Evolutionary conservation across 495 filamentous ascomycete species (phyloP), one percentile per base, ranked within the genome.

Genomic region (Penicillium flavigenum): DNA sequence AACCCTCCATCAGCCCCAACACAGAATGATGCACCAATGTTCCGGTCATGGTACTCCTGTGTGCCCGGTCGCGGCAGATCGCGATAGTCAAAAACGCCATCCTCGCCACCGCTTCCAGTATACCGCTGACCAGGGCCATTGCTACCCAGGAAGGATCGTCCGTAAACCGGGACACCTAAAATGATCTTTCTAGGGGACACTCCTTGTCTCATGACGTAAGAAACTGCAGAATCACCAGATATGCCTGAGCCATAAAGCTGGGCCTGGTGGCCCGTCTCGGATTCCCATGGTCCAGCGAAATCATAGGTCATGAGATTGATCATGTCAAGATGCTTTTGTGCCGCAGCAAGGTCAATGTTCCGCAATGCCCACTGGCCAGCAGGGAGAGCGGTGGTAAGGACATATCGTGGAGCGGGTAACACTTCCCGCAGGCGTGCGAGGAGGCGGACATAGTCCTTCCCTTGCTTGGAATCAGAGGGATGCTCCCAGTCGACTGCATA

Each of bases 221-320:
- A 70, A 8, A 93, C 84, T 0, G 84, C 81, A 1, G 84, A 83
- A 26, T 87, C 79, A 20, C 83, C 86, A 8, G 88, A 93, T 12
- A 81, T 72, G 22, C 79, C 80, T 36, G 85, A 81, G 12, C 86
- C 77, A 64, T 86, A 90, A 2, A 96, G 82, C 65, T 93, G 89
- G 17, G 90, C 84, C 38, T 95, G 91, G 69, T 95, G 88, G 16
- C 88, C 91, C 36, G 83, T 82, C 51, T 80, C 74, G 42, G 77
- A 67, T 3, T 82, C 79, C 91, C 91, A 94, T 1, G 88, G 81
- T 1, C 91, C 91, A n/a, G 81, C 82, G 70, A 95, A 96, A 69
- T 96, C 91, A 66, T 95, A 96, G 6, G 88, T 81, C 82, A 88
- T 92, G 22, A 96, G 71, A 64, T 95, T 95, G 65, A 96, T 76